Percentiles rank a stretch among this genome's conserved stretches.
Evolutionary conservation across 1,284 basidiomycete genomes (phyloP).

Genomic region (Cystobasidium slooffiae): DNA sequence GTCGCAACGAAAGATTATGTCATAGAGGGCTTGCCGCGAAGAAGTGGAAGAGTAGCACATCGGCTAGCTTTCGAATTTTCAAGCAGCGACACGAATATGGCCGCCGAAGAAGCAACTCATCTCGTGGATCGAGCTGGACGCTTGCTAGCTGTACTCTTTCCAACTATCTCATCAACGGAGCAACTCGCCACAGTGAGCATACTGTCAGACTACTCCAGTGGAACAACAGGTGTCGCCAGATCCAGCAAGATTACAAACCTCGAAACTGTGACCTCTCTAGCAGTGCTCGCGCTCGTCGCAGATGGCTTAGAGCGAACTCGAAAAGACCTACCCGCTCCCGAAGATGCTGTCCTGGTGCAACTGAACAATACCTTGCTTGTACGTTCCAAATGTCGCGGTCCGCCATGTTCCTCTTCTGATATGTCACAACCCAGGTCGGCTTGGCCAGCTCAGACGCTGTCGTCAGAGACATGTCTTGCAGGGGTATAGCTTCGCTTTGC

Average conservation of each 20-base stretch:
- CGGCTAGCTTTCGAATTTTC: neutral
- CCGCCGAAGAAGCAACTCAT: neutral
- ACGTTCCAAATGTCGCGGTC: neutral
- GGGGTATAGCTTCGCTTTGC: constrained; percentile 2
- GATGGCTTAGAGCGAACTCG: too few species aligned
- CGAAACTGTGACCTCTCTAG: too few species aligned
- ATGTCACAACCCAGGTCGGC: neutral
- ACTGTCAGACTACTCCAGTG: too few species aligned
- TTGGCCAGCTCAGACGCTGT: constrained; percentile 1
- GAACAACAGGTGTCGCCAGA: too few species aligned
- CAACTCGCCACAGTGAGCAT: too few species aligned
- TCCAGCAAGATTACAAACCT: too few species aligned
- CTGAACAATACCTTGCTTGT: neutral
- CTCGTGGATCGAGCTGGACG: too few species aligned
- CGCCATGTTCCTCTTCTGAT: neutral
- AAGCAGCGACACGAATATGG: neutral
- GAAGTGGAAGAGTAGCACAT: neutral
- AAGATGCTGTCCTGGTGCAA: neutral
- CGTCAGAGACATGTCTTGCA: neutral
- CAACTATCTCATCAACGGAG: too few species aligned
- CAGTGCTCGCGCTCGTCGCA: too few species aligned
- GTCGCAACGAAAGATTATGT: constrained; percentile 1
- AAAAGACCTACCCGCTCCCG: too few species aligned
- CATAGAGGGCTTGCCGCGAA: constrained; percentile 11
- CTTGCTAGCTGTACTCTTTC: too few species aligned